phyloP scores from a whole-genome alignment of 192 early-diverging fungal species.

The Coemansia sp. region DNA sequence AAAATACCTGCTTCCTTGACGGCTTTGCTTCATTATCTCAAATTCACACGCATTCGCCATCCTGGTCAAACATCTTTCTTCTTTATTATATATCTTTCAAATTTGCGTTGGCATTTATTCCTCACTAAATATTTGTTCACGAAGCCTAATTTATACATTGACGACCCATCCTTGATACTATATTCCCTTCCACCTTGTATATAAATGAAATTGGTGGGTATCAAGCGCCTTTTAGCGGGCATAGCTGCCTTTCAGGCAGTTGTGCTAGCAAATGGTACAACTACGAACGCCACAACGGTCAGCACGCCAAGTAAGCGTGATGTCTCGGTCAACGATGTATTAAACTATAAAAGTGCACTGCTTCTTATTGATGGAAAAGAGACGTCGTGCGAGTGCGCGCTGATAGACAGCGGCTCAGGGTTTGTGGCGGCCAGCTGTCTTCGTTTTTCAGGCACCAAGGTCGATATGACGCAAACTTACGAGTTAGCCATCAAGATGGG shows the following conservation, averaged over 20 bases:
- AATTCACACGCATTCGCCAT: neutral
- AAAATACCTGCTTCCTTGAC: neutral
- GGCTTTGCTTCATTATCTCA: neutral
- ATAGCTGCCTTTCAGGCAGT: neutral
- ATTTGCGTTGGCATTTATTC: neutral
- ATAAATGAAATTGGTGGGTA: neutral
- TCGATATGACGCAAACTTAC: conserved; percentile 15
- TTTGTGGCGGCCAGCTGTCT: conserved; percentile 50
- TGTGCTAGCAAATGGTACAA: neutral
- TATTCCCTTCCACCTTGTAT: neutral
- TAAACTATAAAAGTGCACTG: conserved; percentile 25
- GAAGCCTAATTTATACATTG: conserved; percentile 2
- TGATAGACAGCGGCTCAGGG: conserved; percentile 39
- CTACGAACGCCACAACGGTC: neutral
- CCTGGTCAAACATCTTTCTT: neutral
- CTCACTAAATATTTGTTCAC: neutral
- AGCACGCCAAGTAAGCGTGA: conserved; percentile 16
- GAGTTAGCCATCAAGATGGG: conserved; percentile 22
- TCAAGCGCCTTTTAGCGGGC: neutral
- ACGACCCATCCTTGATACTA: neutral
- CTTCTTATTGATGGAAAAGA: conserved; percentile 31
- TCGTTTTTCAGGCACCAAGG: conserved; percentile 1
- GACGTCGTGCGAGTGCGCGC: conserved; percentile 43
- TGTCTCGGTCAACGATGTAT: conserved; percentile 13
- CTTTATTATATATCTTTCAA: neutral